Evolutionary conservation across 805 yeast genomes (phyloP), one percentile per base, ranked within the genome.

Genomic region (Metschnikowia dekortorum): DNA sequence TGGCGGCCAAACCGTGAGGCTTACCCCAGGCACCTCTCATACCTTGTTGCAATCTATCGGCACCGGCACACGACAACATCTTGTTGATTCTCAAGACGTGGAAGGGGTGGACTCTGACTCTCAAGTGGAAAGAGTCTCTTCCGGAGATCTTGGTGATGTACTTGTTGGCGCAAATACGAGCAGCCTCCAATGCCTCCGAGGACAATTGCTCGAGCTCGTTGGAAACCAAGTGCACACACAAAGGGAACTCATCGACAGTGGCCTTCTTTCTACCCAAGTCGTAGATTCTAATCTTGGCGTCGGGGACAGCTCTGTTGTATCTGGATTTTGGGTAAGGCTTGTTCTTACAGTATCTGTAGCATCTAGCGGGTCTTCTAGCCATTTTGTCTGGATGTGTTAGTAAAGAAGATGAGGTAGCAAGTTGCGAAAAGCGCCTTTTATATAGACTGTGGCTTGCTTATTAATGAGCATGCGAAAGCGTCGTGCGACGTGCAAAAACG

Each of bases 21-120:
- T 94, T 94, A 90, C 99, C 99, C 98, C 98, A 94, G 75, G 99
- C 99, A 85, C 96, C 96, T 89, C 99, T 92, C 99, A 94, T 94
- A 91, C 99, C 99, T 83, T 94, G 98, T 84, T 94, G 99, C 81
- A 94, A 86, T 88, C 99, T 90, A 92, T 94, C 99, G 76, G 99
- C 99, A 89, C 99, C 99, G 83, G 99, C 99, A 85, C 99, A 94
- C 74, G 99, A 94, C 96, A 94, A 90, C 99, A 94, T 94, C 89
- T 94, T 94, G 94, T 94, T 94, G 84, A 94, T 94, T 82, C 99
- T 87, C 78, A 94, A 85, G 66, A 94, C 99, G 85, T 94, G 99
- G 98, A 88, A 94, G 69, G 99, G 99, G 81, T 94, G 99, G 73
- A 91, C 98, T 83, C 99, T 91, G 79, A 94, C 89, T 83, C 99